Evolutionary conservation across 192 early-diverging fungal species (phyloP).

Genomic region (Coemansia sp.): DNA sequence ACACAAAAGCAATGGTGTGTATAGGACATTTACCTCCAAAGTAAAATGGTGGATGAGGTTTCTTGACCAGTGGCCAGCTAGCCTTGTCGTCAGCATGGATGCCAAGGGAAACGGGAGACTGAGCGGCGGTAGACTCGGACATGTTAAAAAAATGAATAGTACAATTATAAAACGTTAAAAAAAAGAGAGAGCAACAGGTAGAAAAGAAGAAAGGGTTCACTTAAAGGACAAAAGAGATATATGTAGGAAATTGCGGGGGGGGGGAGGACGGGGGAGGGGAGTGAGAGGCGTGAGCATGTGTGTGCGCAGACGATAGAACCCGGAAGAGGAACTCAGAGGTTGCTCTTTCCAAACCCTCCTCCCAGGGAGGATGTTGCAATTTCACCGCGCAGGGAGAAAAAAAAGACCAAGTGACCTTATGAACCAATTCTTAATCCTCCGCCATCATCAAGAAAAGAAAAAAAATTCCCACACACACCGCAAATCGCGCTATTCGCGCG

Average conservation of each 20-base stretch:
- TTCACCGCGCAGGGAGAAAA: neutral
- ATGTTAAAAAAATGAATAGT: conserved; percentile 5
- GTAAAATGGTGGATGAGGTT: conserved; percentile 46
- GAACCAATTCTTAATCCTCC: neutral
- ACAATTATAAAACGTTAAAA: conserved; percentile 3
- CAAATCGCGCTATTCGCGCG: too few relatives aligned
- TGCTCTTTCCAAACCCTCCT: neutral
- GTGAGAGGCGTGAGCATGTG: conserved; percentile 4
- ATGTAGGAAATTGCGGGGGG: neutral
- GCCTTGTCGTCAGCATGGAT: conserved; percentile 9
- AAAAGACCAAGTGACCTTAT: neutral
- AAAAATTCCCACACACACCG: conserved; percentile 4
- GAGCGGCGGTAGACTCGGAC: conserved; percentile 8
- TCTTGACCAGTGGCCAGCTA: conserved; percentile 41
- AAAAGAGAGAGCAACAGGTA: neutral
- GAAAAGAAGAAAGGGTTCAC: conserved; percentile 9
- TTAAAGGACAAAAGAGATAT: neutral
- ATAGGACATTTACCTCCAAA: conserved; percentile 32
- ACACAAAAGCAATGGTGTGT: neutral
- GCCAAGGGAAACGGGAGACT: neutral
- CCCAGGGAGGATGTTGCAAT: neutral
- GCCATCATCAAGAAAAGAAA: neutral
- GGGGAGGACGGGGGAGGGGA: neutral
- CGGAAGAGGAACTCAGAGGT: neutral
- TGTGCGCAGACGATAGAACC: neutral